Evolutionary conservation across 148 eudicot species (phyloP), one percentile per base, ranked within the genome.

Genomic region (Heliosperma pusillum): DNA sequence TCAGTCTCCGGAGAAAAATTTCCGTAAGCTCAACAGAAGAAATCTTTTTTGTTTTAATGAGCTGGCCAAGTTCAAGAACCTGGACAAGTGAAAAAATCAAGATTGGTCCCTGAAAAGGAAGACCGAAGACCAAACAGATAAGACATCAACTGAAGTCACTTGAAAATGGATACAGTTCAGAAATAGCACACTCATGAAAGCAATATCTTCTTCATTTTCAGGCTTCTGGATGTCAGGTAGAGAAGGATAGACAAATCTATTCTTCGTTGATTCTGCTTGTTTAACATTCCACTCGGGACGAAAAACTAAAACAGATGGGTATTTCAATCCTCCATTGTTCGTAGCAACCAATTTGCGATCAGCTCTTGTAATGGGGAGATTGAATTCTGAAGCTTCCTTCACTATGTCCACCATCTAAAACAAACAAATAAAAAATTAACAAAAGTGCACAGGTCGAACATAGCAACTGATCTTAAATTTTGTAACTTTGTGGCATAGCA

Each of bases 31-130:
- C 93, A 77, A 83, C 84, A 8, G 98, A 88, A 15, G 91, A 79
- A 22, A 93, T 87, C 81, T 88, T 88, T 78, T 86, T 87, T 13
- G 90, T 77, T 83, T 82, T 86, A 55, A 93, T 86, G 70, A 93
- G 93, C 40, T 93, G 87, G 73, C 98, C 98, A 69, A 93, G 79
- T 81, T 91, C 91, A 86, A 88, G 93, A 83, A 93, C 79, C 98
- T 93, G 77, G 70, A 62, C 63, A 71, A 27, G 65, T 61, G 59
- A 60, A 67, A 74, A 76, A 71, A 26, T 13, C 60, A 70, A 21
- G 10, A 22, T 42, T 22, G 16, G 50, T 25, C 63, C 62, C 1
- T 10, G 44, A 21, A 26, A 40, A 62, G 6, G 73, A 60, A 56
- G 76, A n/a, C n/a, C n/a, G n/a, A n/a, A n/a, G n/a, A 70, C 29